phyloP scores from a whole-genome alignment of 768 basidiomycete species.

The Trametes elegans region DNA sequence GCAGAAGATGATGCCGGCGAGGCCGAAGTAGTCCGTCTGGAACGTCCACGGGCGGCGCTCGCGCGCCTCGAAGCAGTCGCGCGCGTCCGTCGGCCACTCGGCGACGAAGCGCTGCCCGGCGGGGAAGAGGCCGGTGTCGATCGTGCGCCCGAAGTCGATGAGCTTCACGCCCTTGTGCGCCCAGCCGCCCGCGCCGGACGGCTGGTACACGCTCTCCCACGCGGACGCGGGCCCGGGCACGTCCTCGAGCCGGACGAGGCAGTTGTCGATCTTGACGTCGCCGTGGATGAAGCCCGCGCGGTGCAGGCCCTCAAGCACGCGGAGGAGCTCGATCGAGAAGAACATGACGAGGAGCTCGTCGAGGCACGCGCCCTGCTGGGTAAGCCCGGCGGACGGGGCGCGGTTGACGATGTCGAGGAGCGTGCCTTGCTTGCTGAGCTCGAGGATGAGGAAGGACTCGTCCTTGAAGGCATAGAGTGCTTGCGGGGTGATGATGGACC shows the following conservation, averaged over 20 bases:
- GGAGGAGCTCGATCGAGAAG: slow-evolving; percentile 89
- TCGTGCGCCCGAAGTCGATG: slow-evolving; percentile 96
- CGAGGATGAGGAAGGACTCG: slow-evolving; percentile 88
- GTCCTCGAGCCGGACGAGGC: slow-evolving; percentile 87
- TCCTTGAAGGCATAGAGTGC: slow-evolving; percentile 82
- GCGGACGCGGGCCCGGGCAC: slow-evolving; percentile 65
- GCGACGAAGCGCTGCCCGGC: slow-evolving; percentile 75
- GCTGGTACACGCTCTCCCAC: slow-evolving; percentile 77
- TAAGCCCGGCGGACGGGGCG: slow-evolving; percentile 70
- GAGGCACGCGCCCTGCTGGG: slow-evolving; percentile 75
- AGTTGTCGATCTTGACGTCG: slow-evolving; percentile 99
- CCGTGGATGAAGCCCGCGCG: slow-evolving; percentile 87
- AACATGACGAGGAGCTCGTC: slow-evolving; percentile 95
- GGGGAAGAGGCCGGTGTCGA: slow-evolving; percentile 84
- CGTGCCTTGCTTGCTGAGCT: slow-evolving; percentile 88
- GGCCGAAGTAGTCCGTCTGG: slow-evolving; percentile 96
- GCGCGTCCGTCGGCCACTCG: slow-evolving; percentile 86
- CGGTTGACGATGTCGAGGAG: slow-evolving; percentile 91
- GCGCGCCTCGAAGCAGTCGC: slow-evolving; percentile 91
- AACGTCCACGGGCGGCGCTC: slow-evolving; percentile 86
- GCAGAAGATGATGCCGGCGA: slow-evolving; percentile 91
- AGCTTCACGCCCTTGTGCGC: slow-evolving; percentile 81
- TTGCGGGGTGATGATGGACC: slow-evolving; percentile 74
- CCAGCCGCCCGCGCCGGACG: slow-evolving; percentile 84
- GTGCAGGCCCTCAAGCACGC: slow-evolving; percentile 82